Percentiles rank a stretch among this genome's conserved stretches.
These are phyloP conservation scores for Oryza brachyantha DNA, from an alignment of 176 grass and related monocot genomes.

Conservation along the genomic window DNA sequence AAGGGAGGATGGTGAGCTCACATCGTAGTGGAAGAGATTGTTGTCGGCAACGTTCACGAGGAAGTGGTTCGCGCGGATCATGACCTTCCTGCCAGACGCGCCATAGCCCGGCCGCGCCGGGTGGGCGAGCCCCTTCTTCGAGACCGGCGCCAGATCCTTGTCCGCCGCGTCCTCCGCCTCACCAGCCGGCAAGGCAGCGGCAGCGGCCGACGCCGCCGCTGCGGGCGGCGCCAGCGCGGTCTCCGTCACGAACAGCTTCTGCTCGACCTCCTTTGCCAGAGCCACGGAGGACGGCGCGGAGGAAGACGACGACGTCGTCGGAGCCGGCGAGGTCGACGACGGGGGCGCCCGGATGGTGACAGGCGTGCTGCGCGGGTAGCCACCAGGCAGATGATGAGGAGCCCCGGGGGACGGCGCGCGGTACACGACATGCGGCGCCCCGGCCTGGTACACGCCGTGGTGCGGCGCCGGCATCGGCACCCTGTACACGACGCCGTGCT, in stretches of 20 bases:
- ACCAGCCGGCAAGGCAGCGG: not conserved
- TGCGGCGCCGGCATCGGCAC: not conserved
- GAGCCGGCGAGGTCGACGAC: not conserved
- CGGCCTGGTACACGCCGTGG: not conserved
- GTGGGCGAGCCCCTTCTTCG: slow-evolving; percentile 50
- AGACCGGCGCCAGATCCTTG: slow-evolving; percentile 35
- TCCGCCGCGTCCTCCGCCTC: not conserved
- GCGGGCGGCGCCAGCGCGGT: slow-evolving; percentile 32
- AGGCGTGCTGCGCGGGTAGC: not conserved
- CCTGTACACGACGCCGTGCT: not conserved
- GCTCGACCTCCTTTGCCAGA: slow-evolving; percentile 41
- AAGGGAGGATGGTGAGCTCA: slow-evolving; percentile 28
- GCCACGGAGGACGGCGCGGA: not conserved
- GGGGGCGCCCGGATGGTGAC: not conserved
- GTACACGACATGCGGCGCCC: slow-evolving; percentile 4
- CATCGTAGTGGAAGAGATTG: slow-evolving; percentile 74
- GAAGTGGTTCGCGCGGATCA: slow-evolving; percentile 74
- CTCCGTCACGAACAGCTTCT: slow-evolving; percentile 49
- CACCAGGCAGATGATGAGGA: not conserved
- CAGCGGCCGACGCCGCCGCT: not conserved
- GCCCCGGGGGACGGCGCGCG: not conserved
- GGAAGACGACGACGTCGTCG: not conserved
- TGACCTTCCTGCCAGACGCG: slow-evolving; percentile 30
- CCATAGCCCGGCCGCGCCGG: slow-evolving; percentile 35
- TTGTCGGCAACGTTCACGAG: slow-evolving; percentile 61